phyloP scores from a whole-genome alignment of 331 rosid species.

The Quercus lobata region DNA sequence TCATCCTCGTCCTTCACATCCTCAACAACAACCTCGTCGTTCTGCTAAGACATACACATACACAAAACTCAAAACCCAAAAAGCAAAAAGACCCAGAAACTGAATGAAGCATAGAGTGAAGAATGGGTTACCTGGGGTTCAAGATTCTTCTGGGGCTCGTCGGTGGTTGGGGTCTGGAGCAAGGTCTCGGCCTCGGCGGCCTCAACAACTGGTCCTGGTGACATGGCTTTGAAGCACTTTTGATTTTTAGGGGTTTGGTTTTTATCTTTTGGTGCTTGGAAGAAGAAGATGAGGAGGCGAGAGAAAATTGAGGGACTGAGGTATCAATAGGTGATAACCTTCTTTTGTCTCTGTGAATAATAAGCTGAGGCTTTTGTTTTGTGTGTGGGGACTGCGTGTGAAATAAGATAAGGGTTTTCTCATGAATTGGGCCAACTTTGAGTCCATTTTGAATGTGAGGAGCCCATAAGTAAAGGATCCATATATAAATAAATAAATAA shows the following conservation, averaged over 20 bases:
- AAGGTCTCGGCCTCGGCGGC: slow-evolving; percentile 27
- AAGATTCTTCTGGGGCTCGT: slow-evolving; percentile 27
- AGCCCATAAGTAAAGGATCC: not conserved
- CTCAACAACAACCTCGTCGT: slow-evolving; percentile 50
- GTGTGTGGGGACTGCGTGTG: not conserved
- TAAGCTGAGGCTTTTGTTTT: too few relatives aligned
- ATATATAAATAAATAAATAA: not conserved
- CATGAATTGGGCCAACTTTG: slow-evolving; percentile 10
- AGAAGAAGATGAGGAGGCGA: not conserved
- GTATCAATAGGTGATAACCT: not conserved
- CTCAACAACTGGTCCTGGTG: slow-evolving; percentile 62
- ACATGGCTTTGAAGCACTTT: slow-evolving; percentile 21
- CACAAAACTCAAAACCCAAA: not conserved
- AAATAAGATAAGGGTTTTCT: not conserved
- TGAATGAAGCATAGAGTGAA: not conserved
- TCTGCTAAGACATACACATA: slow-evolving; percentile 25
- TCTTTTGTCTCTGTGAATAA: not conserved
- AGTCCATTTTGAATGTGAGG: not conserved
- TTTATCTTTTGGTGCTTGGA: not conserved
- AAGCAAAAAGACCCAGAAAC: not conserved
- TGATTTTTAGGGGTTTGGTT: slow-evolving; percentile 1
- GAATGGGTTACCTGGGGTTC: slow-evolving; percentile 28
- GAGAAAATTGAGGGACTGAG: not conserved
- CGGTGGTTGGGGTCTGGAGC: slow-evolving; percentile 25
- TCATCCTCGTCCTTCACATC: slow-evolving; percentile 67